Conservation (phyloP, 1,284 basidiomycete species). For the Somion occarium region DNA sequence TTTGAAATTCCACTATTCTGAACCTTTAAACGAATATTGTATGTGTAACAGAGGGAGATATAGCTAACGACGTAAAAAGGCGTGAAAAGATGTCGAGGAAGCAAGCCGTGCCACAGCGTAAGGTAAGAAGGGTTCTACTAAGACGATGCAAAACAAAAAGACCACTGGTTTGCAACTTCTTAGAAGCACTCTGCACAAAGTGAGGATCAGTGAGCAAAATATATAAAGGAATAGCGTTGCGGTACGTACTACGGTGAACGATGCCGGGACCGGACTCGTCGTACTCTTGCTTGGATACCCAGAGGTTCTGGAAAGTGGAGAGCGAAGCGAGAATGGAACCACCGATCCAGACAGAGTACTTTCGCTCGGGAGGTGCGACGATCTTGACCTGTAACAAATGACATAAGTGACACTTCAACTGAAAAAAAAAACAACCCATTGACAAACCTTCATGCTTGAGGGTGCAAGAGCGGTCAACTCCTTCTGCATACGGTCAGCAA, state of each 20-base stretch:
- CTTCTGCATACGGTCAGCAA: conserved; percentile 97
- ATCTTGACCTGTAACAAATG: conserved; percentile 74
- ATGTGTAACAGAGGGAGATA: conserved; percentile 1
- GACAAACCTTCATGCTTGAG: conserved; percentile 80
- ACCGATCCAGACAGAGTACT: conserved; percentile 98
- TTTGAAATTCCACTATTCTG: neutral
- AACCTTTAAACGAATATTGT: conserved; percentile 1
- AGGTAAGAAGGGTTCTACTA: neutral
- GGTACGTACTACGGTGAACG: conserved; percentile 66
- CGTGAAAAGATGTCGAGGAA: conserved; percentile 3
- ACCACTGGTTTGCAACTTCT: neutral
- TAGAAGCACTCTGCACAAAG: conserved; percentile 10
- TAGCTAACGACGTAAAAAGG: conserved; percentile 6
- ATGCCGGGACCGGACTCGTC: conserved; percentile 85
- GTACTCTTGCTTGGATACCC: conserved; percentile 92
- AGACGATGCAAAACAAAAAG: neutral
- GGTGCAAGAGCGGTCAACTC: conserved; percentile 89
- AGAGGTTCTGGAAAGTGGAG: conserved; percentile 93
- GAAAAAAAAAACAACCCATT: no score
- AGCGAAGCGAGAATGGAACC: conserved; percentile 96
- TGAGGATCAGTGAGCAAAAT: neutral
- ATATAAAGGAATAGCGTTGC: neutral
- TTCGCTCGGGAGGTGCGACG: conserved; percentile 87
- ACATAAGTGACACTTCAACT: no score
- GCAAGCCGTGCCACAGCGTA: conserved; percentile 4